These are phyloP conservation scores for Nemania bipapillata DNA, from an alignment of 2,329 filamentous ascomycete genomes.

Conservation along the genomic window DNA sequence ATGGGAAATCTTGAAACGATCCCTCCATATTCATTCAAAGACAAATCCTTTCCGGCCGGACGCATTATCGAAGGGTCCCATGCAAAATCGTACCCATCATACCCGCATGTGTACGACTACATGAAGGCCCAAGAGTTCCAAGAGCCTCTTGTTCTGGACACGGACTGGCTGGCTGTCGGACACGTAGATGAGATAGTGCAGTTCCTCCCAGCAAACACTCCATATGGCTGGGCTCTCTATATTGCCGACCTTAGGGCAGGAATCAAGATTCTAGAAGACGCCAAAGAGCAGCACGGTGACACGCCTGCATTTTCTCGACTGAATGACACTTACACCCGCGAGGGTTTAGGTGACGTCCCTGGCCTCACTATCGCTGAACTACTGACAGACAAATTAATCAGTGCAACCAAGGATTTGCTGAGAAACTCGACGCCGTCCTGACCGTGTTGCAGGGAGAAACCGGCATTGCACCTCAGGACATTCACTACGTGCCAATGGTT, in stretches of 20 bases:
- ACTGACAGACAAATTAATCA: too few species aligned
- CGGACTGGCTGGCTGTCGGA: constrained; percentile 10
- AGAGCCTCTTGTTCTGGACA: constrained; percentile 10
- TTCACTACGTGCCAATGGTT: too few species aligned
- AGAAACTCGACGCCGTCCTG: too few species aligned
- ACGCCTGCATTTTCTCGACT: too few species aligned
- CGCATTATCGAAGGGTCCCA: constrained; percentile 4
- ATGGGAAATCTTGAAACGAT: constrained; percentile 14
- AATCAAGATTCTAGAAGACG: too few species aligned
- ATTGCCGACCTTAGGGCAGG: not conserved
- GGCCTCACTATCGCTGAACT: too few species aligned
- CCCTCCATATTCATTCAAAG: constrained; percentile 5
- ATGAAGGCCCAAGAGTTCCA: constrained; percentile 11
- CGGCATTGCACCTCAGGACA: too few species aligned
- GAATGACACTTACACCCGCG: too few species aligned
- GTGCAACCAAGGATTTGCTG: too few species aligned
- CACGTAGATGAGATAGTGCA: constrained; percentile 9
- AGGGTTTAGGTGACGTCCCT: too few species aligned
- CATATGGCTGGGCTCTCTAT: constrained; percentile 1
- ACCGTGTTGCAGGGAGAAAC: too few species aligned
- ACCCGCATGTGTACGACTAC: constrained; percentile 13
- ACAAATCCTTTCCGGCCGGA: constrained; percentile 3
- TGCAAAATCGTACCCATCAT: constrained; percentile 5
- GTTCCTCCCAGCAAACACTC: not conserved
- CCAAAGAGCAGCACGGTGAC: too few species aligned